A percentile compares a stretch with the other conserved stretches of the same genome.
phyloP scores from a whole-genome alignment of 495 filamentous ascomycete genomes.

The Xylaria nigripes region DNA sequence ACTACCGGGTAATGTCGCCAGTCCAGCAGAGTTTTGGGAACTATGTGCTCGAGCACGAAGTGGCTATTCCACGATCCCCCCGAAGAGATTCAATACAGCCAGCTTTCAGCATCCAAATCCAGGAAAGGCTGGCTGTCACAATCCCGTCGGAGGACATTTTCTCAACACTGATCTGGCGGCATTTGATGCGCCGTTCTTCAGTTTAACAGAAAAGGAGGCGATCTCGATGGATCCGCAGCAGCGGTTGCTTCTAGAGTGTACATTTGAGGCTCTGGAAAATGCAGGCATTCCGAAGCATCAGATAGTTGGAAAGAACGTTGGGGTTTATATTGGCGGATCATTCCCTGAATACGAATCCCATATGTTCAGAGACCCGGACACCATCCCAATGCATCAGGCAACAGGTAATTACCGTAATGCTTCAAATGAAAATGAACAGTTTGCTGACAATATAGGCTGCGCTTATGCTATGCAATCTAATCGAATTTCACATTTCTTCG shows the following conservation, averaged over 20 bases:
- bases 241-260: constrained; percentile 67
- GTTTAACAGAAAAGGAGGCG: constrained; percentile 63
- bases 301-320: constrained; percentile 65
- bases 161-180: constrained; percentile 60
- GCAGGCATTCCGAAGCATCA: constrained; percentile 75
- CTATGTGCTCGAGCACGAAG: constrained; percentile 51
- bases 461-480: constrained; percentile 50
- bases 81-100: constrained; percentile 59
- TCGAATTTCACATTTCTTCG: constrained; percentile 55
- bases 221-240: constrained; percentile 80
- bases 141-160: constrained; percentile 72
- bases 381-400: constrained; percentile 42
- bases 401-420: constrained; percentile 48
- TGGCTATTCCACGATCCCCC: constrained; percentile 53
- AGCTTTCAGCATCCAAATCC: constrained; percentile 70
- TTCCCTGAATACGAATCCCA: constrained; percentile 81
- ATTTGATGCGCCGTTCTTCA: constrained; percentile 84
- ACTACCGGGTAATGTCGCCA: constrained; percentile 47
- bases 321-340: constrained; percentile 78
- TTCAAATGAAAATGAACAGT: background rate
- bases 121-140: constrained; percentile 62
- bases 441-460: constrained; percentile 31
- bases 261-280: constrained; percentile 81
- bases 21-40: constrained; percentile 50
- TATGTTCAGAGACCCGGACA: constrained; percentile 68